Base-by-base conservation (phyloP, 192 early-diverging fungal species). In the Podila horticola region DNA sequence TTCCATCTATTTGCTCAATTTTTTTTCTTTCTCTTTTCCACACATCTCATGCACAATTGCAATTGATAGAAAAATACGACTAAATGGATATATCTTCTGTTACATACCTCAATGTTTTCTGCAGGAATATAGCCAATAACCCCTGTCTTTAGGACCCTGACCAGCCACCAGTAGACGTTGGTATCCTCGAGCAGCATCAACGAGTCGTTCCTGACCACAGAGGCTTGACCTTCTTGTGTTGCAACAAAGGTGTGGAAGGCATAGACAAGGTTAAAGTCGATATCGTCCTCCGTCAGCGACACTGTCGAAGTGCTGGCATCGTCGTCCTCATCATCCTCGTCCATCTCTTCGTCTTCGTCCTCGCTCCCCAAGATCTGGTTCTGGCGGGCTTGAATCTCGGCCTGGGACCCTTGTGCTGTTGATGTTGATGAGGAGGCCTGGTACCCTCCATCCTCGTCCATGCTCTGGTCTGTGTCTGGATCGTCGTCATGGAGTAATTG, bases 41-140 rank as follows among this genome's bases (percentile, higher is more conserved):
- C 13, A 45, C 15, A 45, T 45, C 41, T 45, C 41, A 15, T 36
- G 34, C 34, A 36, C 34, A 10, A 36, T 15, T 45, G 41, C 41
- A 45, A 45, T 45, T 45, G 41, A 36, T 36, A 36, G 9, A 36
- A 36, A 45, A 45, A 45, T 12, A 17, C 41, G 41, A 17, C 41
- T 45, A 45, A 45, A 12, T 3, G 41, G 15, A 45, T 17, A 45
- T 45, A 45, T 45, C 41, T 12, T 45, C 41, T 3, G 15, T 38
- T 50, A 11, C 24, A 31, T 84, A 93, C 91, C 83, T 96, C 94
- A 45, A 96, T 91, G 69, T 96, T 94, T 72, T 96, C 95, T 5
- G 95, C 95, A 29, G 95, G 95, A 62, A 96, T 94, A 75, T 96
- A 96, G 19, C 95, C 95, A 79, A 96, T 91, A 76, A 91, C 85